Evolutionary conservation across 2,329 filamentous ascomycete genomes (phyloP).

Genomic region (Nothomitra cinnamomea): DNA sequence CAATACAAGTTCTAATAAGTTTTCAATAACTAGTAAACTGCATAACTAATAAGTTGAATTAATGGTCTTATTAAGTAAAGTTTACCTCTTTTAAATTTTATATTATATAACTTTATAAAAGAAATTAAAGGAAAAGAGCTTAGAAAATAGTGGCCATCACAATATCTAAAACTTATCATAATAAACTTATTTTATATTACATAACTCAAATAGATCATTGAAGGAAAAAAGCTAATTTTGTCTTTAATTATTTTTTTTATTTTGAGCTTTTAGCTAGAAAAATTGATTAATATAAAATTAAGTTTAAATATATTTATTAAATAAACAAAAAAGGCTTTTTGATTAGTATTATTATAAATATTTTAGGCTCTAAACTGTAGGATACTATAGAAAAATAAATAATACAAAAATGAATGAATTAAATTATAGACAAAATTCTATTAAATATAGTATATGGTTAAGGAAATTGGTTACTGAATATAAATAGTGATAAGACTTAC

Average conservation of each 20-base stretch:
- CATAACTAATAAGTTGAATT: constrained; percentile 12
- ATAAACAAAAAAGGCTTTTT: neutral
- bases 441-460: too few relatives aligned
- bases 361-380: too few relatives aligned
- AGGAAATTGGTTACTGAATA: too few relatives aligned
- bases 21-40: neutral
- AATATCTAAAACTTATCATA: constrained; percentile 9
- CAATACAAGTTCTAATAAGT: neutral
- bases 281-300: neutral
- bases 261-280: constrained; percentile 9
- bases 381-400: too few relatives aligned
- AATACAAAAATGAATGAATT: too few relatives aligned
- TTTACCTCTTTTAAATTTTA: constrained; percentile 11
- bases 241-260: constrained; percentile 11
- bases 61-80: constrained; percentile 8
- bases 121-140: constrained; percentile 8
- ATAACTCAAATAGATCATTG: constrained; percentile 10
- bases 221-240: constrained; percentile 12
- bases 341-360: too few relatives aligned
- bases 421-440: too few relatives aligned
- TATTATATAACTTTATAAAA: constrained; percentile 10
- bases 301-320: neutral
- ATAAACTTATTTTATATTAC: constrained; percentile 10
- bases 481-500: too few relatives aligned
- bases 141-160: constrained; percentile 10